Base-by-base conservation (phyloP, 176 grass and related monocot species). In the Oryza coarctata region DNA sequence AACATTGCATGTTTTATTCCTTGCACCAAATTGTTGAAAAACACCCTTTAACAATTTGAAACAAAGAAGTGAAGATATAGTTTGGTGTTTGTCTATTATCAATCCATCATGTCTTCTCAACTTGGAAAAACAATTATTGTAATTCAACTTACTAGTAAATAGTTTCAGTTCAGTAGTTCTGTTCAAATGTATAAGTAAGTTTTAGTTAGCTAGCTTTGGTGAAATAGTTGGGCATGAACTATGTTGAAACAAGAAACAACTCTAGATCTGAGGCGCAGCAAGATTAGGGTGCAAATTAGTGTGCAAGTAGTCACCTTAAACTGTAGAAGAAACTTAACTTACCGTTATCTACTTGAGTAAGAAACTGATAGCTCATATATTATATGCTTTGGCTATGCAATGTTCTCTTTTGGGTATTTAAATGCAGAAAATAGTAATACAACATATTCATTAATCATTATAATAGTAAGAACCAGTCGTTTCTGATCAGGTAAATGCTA, bases 291-390 rank as follows among this genome's bases (percentile, higher is more conserved):
- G 34, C 36, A 26, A 40, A 26, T 7, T 70, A 70, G 22, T 6
- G 12, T 7, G 5, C 20, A 12, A 29, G 12, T 72, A 29, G 12
- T 72, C 25, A 45, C 23, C n/a, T 26, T 1, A 28, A 26, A 72
- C 40, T 45, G 25, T 45, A 72, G 13, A 29, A 27, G 6, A 73
- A 74, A 15, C 70, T 65, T 50, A 55, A 55, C 18, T 22, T 9
- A 22, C 33, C 35, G 3, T 30, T 29, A 45, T 72, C 5, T 62
- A 40, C 33, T 29, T 70, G 66, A 20, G 50, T 52, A 58, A 33
- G 67, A 81, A 71, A 26, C 25, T 61, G 67, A 50, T 71, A 71
- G 12, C n/a, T 28, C n/a, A 60, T 60, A 25, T 60, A 25, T 60
- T 1, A 10, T 25, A 58, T 57, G 76, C 41, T 79, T 29, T 25